Conservation (phyloP, 352 stramenopile genomes). For the Phytophthora capsici region DNA sequence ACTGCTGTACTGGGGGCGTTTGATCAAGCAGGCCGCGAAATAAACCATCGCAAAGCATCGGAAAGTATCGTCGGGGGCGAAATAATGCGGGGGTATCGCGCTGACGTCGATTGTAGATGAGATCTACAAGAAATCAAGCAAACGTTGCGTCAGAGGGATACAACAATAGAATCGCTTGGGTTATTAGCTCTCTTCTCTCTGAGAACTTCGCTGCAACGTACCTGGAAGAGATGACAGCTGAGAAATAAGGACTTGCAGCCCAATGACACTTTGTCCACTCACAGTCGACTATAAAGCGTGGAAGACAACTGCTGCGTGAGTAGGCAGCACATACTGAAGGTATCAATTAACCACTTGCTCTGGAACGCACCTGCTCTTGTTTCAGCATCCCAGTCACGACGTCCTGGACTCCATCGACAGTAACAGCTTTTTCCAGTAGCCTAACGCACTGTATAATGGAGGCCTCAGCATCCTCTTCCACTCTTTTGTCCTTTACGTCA, state of each 20-base stretch:
- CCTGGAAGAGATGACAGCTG: slow-evolving; percentile 58
- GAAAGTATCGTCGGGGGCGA: slow-evolving; percentile 53
- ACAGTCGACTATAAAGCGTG: slow-evolving; percentile 2
- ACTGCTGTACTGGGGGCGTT: slow-evolving; percentile 3
- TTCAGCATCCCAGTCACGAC: slow-evolving; percentile 47
- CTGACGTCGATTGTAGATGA: slow-evolving; percentile 69
- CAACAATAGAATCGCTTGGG: neutral
- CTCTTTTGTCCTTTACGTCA: neutral
- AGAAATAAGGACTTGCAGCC: slow-evolving; percentile 47
- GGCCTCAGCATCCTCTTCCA: slow-evolving; percentile 38
- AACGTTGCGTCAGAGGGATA: neutral
- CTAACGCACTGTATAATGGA: slow-evolving; percentile 55
- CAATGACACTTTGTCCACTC: slow-evolving; percentile 20
- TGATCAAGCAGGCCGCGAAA: slow-evolving; percentile 34
- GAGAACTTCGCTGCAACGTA: slow-evolving; percentile 17
- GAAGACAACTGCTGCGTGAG: no score
- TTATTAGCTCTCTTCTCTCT: neutral
- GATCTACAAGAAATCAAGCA: slow-evolving; percentile 33
- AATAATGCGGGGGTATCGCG: slow-evolving; percentile 54
- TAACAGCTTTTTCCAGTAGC: slow-evolving; percentile 47
- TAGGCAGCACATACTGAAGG: neutral
- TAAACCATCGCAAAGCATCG: slow-evolving; percentile 46
- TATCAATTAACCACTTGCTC: neutral
- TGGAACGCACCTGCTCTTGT: slow-evolving; percentile 34
- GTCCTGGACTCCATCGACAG: slow-evolving; percentile 31